A percentile compares a stretch with the other conserved stretches of the same genome.
Conservation (phyloP, 495 filamentous ascomycete species). For the Sabuloglossum arenarium region DNA sequence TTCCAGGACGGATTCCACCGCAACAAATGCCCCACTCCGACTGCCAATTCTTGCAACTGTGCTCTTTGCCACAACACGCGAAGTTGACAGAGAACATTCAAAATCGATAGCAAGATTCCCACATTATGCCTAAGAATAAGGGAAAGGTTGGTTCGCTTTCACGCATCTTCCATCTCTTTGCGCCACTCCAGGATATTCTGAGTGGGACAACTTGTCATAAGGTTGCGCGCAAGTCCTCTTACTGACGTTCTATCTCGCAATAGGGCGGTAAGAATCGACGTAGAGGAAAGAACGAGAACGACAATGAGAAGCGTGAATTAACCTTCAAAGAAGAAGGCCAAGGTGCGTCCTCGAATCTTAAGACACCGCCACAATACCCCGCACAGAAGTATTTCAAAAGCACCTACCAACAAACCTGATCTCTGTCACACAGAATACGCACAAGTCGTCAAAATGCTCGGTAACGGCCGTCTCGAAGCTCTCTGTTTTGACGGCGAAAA, state of each 20-base stretch:
- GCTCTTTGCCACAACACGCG: background rate
- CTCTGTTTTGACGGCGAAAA: constrained; percentile 92
- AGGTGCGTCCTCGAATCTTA: constrained; percentile 25
- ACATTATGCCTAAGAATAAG: constrained; percentile 88
- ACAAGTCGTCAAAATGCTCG: constrained; percentile 96
- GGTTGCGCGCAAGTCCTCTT: background rate
- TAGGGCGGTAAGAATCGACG: constrained; percentile 96
- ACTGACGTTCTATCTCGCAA: constrained; percentile 5
- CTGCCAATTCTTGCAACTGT: background rate
- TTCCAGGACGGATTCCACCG: background rate
- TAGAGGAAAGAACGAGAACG: constrained; percentile 99
- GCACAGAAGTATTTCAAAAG: no score
- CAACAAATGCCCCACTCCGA: background rate
- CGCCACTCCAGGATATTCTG: background rate
- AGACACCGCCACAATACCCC: constrained; percentile 4
- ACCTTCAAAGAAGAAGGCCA: constrained; percentile 98
- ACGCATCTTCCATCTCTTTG: background rate
- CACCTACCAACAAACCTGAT: background rate
- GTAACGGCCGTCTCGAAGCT: constrained; percentile 91
- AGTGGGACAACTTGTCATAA: no score
- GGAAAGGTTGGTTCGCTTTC: constrained; percentile 81
- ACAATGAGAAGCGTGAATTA: constrained; percentile 97
- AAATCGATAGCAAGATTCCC: background rate
- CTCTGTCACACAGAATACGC: constrained; percentile 51
- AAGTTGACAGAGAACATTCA: no score